Evolutionary conservation across 2,329 filamentous ascomycete genomes (phyloP).

Genomic region (Colletotrichum sp.): DNA sequence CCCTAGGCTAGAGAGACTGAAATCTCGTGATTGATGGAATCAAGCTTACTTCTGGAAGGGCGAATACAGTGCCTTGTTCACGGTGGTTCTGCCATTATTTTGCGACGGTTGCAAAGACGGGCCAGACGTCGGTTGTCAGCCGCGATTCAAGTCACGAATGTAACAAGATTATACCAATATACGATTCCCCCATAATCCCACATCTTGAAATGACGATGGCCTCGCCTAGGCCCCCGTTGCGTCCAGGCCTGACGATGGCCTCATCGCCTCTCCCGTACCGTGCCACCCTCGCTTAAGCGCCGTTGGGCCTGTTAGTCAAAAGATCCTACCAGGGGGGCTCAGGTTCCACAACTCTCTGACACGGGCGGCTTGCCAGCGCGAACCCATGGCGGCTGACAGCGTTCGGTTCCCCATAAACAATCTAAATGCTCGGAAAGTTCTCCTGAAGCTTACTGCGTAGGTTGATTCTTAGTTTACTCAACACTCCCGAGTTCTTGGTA

Average conservation of each 20-base stretch:
- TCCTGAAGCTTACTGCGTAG: not conserved
- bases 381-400: not conserved
- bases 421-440: not conserved
- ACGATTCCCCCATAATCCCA: not conserved
- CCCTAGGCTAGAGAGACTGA: not conserved
- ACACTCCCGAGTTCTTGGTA: not conserved
- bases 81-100: not conserved
- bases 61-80: not conserved
- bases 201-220: not conserved
- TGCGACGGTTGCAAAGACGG: not conserved
- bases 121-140: accelerated
- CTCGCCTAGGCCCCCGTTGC: not conserved
- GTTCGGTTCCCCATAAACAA: not conserved
- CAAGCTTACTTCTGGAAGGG: not conserved
- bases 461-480: not conserved
- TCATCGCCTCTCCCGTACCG: not conserved
- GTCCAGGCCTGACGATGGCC: not conserved
- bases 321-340: not conserved
- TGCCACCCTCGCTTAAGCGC: constrained; percentile 1
- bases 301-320: not conserved
- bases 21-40: not conserved
- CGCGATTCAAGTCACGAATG: not conserved
- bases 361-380: not conserved
- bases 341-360: not conserved
- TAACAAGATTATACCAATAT: not conserved